Conservation (phyloP, 805 yeast genomes). For the Yarrowia hollandica region DNA sequence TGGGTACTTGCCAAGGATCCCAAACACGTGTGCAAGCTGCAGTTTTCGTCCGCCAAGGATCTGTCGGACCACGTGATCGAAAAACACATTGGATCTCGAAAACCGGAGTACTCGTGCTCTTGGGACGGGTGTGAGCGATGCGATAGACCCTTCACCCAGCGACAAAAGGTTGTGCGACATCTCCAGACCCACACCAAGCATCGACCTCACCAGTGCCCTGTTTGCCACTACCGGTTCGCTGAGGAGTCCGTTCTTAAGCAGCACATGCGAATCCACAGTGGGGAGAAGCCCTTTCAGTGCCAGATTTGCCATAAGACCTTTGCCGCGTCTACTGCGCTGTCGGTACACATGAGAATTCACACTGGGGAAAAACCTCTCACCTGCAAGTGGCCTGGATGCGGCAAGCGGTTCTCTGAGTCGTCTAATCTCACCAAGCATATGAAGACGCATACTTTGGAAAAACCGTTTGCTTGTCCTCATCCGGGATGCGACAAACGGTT, state of each 20-base stretch:
- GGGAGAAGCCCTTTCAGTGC: constrained; percentile 84
- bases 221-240: constrained; percentile 72
- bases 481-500: constrained; percentile 67
- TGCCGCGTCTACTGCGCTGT: constrained; percentile 78
- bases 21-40: constrained; percentile 49
- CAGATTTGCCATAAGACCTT: constrained; percentile 70
- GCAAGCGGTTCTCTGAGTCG: constrained; percentile 81
- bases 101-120: constrained; percentile 63
- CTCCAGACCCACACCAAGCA: constrained; percentile 84
- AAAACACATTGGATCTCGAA: constrained; percentile 73
- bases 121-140: constrained; percentile 78
- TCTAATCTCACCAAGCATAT: constrained; percentile 86
- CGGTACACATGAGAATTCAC: constrained; percentile 82
- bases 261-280: constrained; percentile 82
- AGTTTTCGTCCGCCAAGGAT: constrained; percentile 56
- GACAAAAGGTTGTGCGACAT: constrained; percentile 85
- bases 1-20: constrained; percentile 19
- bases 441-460: constrained; percentile 56
- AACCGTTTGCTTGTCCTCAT: constrained; percentile 55
- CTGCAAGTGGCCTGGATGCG: constrained; percentile 80
- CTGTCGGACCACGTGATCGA: constrained; percentile 70
- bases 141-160: constrained; percentile 65
- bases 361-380: constrained; percentile 85
- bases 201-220: constrained; percentile 71
- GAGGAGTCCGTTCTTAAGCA: constrained; percentile 75